Evolutionary conservation across 352 stramenopile genomes (phyloP), one percentile per base, ranked within the genome.

Genomic region (Pilasporangium apinafurcum): DNA sequence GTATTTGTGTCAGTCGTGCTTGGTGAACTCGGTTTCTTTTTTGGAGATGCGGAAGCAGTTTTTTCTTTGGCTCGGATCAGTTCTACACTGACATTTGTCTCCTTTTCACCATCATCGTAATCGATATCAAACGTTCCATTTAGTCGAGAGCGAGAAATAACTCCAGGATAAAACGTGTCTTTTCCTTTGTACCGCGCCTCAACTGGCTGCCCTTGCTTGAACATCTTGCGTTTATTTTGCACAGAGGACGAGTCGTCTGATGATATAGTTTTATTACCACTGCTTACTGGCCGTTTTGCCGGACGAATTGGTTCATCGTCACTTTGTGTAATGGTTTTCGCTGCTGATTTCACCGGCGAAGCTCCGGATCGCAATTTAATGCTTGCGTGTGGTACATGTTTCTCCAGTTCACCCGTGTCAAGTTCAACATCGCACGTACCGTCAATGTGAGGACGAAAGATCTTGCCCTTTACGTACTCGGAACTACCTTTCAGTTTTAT

Each of bases 101-200:
- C 75, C 32, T 65, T 66, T 29, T 89, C 77, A 16, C 83, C 80
- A 38, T 95, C 82, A 28, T 93, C 73, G 51, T 83, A 89, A 35
- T 75, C 51, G 38, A 92, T 75, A 28, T 87, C 67, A 36, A 75
- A 89, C 1, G 68, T 85, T 3, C 76, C 82, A 39, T 88, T 78
- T n/a, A 70, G 46, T 2, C 62, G 56, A 32, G 50, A 76, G 1
- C 70, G 62, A 44, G 54, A 33, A 22, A 85, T 58, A 8, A 74
- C 48, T 16, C 82, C 84, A 8, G 60, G 46, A 30, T 67, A 84
- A 36, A 65, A 92, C 13, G 52, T 71, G 14, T 62, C 51, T 44
- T 66, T 56, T 10, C 75, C 83, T 17, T 74, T 67, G 41, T 77
- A 88, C 24, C 61, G 58, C 4, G 68, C 68, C 38, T 80, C 68